Evolutionary conservation across 176 grass and related monocot species (phyloP).

Genomic region (Pontederia paniculata): DNA sequence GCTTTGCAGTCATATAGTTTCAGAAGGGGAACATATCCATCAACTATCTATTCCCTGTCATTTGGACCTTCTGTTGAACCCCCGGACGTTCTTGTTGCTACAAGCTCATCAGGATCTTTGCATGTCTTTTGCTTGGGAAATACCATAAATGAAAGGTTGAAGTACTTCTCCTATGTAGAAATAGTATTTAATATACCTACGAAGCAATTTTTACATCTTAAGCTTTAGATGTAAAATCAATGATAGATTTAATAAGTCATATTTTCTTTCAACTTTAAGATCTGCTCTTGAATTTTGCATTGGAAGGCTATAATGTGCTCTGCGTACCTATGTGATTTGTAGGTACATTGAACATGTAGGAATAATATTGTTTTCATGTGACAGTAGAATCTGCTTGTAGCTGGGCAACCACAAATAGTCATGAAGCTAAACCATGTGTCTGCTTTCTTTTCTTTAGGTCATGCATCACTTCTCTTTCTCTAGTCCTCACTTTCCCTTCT

Average conservation of each 20-base stretch:
- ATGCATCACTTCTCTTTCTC: slow-evolving; percentile 1
- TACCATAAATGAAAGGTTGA: slow-evolving; percentile 64
- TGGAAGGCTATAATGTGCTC: no score
- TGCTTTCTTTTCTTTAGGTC: background rate
- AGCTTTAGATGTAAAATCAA: no score
- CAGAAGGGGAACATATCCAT: slow-evolving; percentile 83
- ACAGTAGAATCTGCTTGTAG: no score
- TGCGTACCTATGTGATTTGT: no score
- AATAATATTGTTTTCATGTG: no score
- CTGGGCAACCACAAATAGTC: no score
- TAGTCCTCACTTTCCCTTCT: slow-evolving; percentile 7
- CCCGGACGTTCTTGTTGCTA: slow-evolving; percentile 69
- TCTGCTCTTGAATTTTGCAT: no score
- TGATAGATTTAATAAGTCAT: no score
- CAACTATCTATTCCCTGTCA: slow-evolving; percentile 76
- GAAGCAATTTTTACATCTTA: no score
- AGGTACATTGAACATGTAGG: no score
- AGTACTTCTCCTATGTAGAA: background rate
- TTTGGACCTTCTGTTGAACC: slow-evolving; percentile 58
- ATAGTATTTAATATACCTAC: no score
- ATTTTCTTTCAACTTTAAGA: no score
- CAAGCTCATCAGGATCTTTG: slow-evolving; percentile 93
- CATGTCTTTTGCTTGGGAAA: slow-evolving; percentile 79
- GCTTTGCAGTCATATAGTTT: slow-evolving; percentile 70
- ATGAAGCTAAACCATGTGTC: background rate